phyloP scores from a whole-genome alignment of 139 green algal genomes.

The Picochlorum sp. region DNA sequence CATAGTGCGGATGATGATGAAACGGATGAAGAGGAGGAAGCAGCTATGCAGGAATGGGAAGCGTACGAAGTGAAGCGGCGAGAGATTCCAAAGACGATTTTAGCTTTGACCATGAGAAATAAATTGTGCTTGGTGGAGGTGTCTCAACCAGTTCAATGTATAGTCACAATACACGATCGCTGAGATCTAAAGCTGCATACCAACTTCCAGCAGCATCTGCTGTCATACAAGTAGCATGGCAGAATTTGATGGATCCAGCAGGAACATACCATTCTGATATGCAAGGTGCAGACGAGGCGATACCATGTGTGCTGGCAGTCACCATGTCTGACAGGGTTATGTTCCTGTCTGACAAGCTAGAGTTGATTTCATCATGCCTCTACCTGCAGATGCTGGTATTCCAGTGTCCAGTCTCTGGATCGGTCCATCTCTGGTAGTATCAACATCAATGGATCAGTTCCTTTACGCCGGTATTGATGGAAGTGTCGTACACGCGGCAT shows the following conservation, averaged over 20 bases:
- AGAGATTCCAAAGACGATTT: slow-evolving; percentile 14
- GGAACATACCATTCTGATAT: slow-evolving; percentile 16
- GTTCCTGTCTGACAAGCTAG: slow-evolving; percentile 28
- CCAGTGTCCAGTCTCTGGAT: slow-evolving; percentile 38
- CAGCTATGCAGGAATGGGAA: slow-evolving; percentile 16
- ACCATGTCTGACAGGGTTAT: slow-evolving; percentile 35
- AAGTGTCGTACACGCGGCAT: slow-evolving; percentile 21
- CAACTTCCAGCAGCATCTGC: slow-evolving; percentile 20
- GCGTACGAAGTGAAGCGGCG: slow-evolving; percentile 14
- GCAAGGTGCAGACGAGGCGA: slow-evolving; percentile 5
- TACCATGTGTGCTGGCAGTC: slow-evolving; percentile 19
- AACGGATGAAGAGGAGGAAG: slow-evolving; percentile 11
- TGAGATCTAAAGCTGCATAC: slow-evolving; percentile 9
- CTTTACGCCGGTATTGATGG: slow-evolving; percentile 37
- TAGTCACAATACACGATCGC: background rate
- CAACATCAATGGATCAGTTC: slow-evolving; percentile 27
- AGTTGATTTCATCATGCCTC: slow-evolving; percentile 14
- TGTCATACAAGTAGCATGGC: slow-evolving; percentile 44
- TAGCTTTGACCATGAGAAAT: slow-evolving; percentile 21
- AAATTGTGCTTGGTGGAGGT: slow-evolving; percentile 15
- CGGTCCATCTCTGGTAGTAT: slow-evolving; percentile 39
- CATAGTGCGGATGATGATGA: slow-evolving; percentile 18
- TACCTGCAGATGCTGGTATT: background rate
- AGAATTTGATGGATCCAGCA: slow-evolving; percentile 28
- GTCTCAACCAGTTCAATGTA: slow-evolving; percentile 4